These are phyloP conservation scores for Globisporangium nodosum DNA, from an alignment of 352 stramenopile genomes.

Conservation along the genomic window DNA sequence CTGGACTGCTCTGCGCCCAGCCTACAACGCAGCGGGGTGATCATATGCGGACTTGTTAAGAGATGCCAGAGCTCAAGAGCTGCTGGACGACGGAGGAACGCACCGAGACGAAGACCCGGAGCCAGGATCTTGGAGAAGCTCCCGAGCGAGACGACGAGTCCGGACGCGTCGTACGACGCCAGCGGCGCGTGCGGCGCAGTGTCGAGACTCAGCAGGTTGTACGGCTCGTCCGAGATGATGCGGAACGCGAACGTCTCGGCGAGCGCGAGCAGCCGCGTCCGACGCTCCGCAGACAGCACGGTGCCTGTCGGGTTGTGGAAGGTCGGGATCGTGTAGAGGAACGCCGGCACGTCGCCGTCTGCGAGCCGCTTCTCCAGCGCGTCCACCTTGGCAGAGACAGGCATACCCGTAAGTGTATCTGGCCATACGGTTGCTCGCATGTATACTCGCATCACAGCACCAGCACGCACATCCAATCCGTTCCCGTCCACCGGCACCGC, in stretches of 20 bases:
- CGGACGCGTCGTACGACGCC: conserved; percentile 58
- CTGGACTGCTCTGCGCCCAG: conserved; percentile 54
- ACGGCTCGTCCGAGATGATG: conserved; percentile 92
- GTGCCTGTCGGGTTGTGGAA: conserved; percentile 92
- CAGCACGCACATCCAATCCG: conserved; percentile 55
- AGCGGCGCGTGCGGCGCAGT: conserved; percentile 39
- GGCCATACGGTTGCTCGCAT: not conserved
- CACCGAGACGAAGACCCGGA: conserved; percentile 87
- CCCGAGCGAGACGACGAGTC: conserved; percentile 77
- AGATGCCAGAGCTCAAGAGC: no score
- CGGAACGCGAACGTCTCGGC: conserved; percentile 75
- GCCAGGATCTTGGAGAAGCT: conserved; percentile 95
- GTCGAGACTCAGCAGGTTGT: conserved; percentile 88
- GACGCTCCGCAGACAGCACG: conserved; percentile 61
- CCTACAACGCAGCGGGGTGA: conserved; percentile 17
- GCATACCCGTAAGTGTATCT: not conserved
- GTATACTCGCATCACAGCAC: not conserved
- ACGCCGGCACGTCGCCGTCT: conserved; percentile 63
- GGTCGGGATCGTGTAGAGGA: conserved; percentile 92
- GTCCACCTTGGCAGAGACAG: conserved; percentile 28
- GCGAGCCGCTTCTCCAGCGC: conserved; percentile 63
- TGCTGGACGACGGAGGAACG: not conserved
- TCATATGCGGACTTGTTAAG: no score
- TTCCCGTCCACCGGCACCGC: conserved; percentile 70
- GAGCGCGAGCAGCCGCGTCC: conserved; percentile 74